phyloP scores from a whole-genome alignment of 2,329 filamentous ascomycete genomes.

The Davidsoniella neocaledoniae region DNA sequence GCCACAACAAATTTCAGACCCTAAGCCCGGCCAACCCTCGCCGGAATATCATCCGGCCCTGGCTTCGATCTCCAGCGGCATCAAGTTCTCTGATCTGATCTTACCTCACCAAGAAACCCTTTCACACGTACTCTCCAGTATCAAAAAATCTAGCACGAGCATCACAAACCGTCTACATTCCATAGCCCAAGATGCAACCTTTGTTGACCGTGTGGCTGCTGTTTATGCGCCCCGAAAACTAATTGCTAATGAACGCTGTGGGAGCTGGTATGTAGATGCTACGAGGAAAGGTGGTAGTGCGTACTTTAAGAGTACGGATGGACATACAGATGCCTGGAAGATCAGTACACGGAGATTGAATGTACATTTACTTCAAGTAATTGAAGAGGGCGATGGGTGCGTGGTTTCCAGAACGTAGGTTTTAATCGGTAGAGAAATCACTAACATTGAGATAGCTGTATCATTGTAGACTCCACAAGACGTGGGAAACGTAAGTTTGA shows the following conservation, averaged over 20 bases:
- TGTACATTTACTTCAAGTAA: constrained; percentile 55
- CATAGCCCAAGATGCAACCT: constrained; percentile 58
- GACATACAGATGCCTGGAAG: constrained; percentile 77
- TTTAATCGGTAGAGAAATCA: background rate
- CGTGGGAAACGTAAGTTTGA: constrained; percentile 59
- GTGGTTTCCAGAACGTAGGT: background rate
- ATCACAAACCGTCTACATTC: constrained; percentile 72
- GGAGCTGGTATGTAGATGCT: constrained; percentile 79
- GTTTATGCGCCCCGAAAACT: constrained; percentile 45
- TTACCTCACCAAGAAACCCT: constrained; percentile 45
- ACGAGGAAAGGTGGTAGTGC: constrained; percentile 50
- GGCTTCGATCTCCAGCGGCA: background rate
- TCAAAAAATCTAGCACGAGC: constrained; percentile 48
- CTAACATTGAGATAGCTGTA: constrained; percentile 31
- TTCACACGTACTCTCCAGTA: constrained; percentile 50
- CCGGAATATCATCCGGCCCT: background rate
- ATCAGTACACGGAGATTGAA: constrained; percentile 79
- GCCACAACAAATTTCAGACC: background rate
- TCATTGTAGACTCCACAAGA: constrained; percentile 85
- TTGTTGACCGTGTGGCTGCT: constrained; percentile 46
- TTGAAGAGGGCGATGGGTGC: constrained; percentile 50
- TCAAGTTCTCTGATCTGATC: constrained; percentile 26
- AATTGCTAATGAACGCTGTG: constrained; percentile 85
- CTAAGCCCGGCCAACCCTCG: background rate
- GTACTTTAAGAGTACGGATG: constrained; percentile 98